Evolutionary conservation across 2,329 filamentous ascomycete genomes (phyloP), one percentile per base, ranked within the genome.

Genomic region (Cladosporium sp.): DNA sequence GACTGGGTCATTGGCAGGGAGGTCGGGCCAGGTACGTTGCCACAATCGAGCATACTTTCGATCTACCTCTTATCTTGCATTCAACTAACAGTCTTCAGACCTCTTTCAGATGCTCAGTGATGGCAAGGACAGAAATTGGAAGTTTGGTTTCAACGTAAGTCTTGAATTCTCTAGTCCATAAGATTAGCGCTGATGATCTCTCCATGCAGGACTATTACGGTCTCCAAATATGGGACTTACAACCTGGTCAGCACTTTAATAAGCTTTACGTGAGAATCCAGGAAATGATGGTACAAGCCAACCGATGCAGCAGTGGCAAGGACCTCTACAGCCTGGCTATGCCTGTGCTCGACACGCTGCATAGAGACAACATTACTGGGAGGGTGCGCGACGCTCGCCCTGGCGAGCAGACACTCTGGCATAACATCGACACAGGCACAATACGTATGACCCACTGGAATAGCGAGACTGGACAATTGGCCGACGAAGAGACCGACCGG

Each of bases 21-120:
- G 54, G 66, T 77, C 34, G 72, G 71, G 1, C 65, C 70, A 1
- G 58, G 36, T 39, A 39, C 13, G 36, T 39, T 15, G 12, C 17
- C 36, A 17, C 36, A 6, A 39, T 13, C 13, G 5, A 39, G 3
- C 36, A 39, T 39, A 15, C 17, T 13, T 39, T 19, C 15, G 7
- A 39, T 39, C 4, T 10, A 19, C 8, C 15, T 8, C 17, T 39
- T 39, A 15, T 39, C 36, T 39, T 39, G 36, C 15, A 3, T 9
- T 19, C 17, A 13, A 19, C 36, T 39, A 15, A 39, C 17, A 9
- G 17, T 39, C 17, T 39, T 39, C 17, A 39, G 36, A 66, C 4
- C 75, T 77, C 57, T 77, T 75, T 47, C 73, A 75, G 34, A 64
- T 70, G n/a, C 72, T 76, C 66, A 73, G 75, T 19, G 63, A 62